phyloP scores from a whole-genome alignment of 306 rosid species.

The Gastrolobium bilobum region DNA sequence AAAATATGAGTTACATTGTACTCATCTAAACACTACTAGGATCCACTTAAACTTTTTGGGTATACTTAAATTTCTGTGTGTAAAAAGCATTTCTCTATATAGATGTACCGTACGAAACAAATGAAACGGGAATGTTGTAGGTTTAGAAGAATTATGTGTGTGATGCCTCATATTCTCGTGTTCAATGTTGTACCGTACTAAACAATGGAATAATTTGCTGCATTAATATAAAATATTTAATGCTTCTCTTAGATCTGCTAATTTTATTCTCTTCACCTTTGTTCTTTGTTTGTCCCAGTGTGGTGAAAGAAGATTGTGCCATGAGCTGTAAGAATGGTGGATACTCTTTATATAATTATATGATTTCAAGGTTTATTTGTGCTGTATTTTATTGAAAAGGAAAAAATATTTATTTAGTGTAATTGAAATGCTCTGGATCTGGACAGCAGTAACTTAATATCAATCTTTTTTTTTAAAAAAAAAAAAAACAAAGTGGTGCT shows the following conservation, averaged over 20 bases:
- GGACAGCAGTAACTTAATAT: conserved; percentile 24
- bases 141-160: conserved; percentile 16
- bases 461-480: not conserved
- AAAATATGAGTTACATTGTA: conserved; percentile 25
- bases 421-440: conserved; percentile 41
- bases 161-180: conserved; percentile 11
- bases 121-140: conserved; percentile 6
- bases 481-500: conserved; percentile 7
- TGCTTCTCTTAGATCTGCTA: conserved; percentile 21
- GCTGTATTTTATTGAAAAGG: conserved; percentile 4
- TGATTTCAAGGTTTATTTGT: conserved; percentile 36
- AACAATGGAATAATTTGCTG: not conserved
- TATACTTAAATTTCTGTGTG: not conserved
- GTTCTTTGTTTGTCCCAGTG: conserved; percentile 25
- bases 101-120: conserved; percentile 32
- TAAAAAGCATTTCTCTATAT: not conserved
- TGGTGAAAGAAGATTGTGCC: conserved; percentile 36
- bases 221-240: conserved; percentile 8
- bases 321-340: conserved; percentile 33
- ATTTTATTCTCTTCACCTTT: conserved; percentile 13
- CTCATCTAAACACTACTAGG: not conserved
- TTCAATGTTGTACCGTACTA: too few relatives aligned
- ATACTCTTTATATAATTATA: conserved; percentile 32
- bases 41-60: conserved; percentile 1
- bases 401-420: conserved; percentile 27